Base-by-base conservation (phyloP, 495 filamentous ascomycete genomes). In the Xylaria scruposa region DNA sequence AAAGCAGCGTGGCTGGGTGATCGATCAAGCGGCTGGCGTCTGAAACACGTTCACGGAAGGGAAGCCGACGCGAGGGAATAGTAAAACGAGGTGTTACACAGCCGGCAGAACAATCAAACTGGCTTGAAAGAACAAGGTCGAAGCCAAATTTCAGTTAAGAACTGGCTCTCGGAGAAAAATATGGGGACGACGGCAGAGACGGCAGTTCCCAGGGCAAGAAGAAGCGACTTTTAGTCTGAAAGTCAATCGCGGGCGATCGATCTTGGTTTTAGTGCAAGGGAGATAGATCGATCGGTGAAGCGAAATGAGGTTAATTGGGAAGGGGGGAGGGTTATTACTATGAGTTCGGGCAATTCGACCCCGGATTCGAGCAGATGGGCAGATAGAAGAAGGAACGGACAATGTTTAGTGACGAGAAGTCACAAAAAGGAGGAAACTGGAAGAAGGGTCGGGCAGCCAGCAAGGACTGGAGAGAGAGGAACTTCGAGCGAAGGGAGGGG, bases 141-240 rank as follows among this genome's bases (percentile, higher is more conserved):
- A 51, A 73, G 71, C 73, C 77, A 76, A 59, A 78, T 78, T 78
- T 79, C 77, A 79, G 72, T 74, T 72, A 79, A 79, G 77, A 79
- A 78, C 74, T 79, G 70, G 68, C 77, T 67, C 31, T 42, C 29
- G 38, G 26, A 44, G 63, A 65, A 53, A 53, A 56, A 31, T 56
- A 58, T 61, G 33, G 53, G 51, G 5, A 0, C 4, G 4, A 56
- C 36, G 60, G 19, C 46, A 60, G 51, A 58, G 65, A 46, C 17
- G 70, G 75, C 63, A 51, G 67, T 74, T 31, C 53, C 74, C 74
- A 54, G 71, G 72, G 53, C 63, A 13, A 13, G 51, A 74, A 64
- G 29, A n/a, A n/a, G 38, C 62, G 59, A 46, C 70, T 38, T 38
- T 31, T 66, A 71, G 70, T 59, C 40, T 42, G 36, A 51, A 59